phyloP scores from a whole-genome alignment of 345 rosid species.

The Gossypium herbaceum region DNA sequence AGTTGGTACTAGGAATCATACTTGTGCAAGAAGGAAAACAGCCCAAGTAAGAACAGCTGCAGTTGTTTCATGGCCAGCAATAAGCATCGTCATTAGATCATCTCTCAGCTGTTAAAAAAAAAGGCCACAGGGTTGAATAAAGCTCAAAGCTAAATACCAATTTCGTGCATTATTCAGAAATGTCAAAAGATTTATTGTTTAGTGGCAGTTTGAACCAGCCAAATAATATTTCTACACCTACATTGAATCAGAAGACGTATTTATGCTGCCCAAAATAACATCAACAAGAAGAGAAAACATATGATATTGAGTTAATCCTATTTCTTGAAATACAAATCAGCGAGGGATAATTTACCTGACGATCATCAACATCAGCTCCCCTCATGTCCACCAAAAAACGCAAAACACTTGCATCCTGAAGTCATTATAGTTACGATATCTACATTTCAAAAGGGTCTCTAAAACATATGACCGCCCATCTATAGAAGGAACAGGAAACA shows the following conservation, averaged over 20 bases:
- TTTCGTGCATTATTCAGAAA: background rate
- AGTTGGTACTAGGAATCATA: conserved; percentile 27
- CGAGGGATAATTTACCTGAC: conserved; percentile 50
- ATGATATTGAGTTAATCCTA: background rate
- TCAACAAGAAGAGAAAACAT: background rate
- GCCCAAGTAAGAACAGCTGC: conserved; percentile 99
- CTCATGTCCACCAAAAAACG: conserved; percentile 94
- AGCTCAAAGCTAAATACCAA: background rate
- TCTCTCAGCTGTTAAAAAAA: conserved; percentile 66
- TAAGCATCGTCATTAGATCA: conserved; percentile 90
- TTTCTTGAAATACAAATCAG: background rate
- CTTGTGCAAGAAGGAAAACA: conserved; percentile 85
- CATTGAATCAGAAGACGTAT: background rate
- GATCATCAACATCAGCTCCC: conserved; percentile 80
- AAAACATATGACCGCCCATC: background rate
- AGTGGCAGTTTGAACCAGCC: background rate
- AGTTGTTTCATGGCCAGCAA: conserved; percentile 96
- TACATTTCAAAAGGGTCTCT: conserved; percentile 2
- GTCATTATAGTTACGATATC: conserved; percentile 21
- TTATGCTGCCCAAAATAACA: background rate
- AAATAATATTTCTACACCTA: background rate
- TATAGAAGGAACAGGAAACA: background rate
- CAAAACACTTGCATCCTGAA: conserved; percentile 90
- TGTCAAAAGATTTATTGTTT: background rate
- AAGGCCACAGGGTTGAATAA: background rate